Evolutionary conservation across 176 grass and related monocot genomes (phyloP), one percentile per base, ranked within the genome.

Genomic region (Metroxylon sagu): DNA sequence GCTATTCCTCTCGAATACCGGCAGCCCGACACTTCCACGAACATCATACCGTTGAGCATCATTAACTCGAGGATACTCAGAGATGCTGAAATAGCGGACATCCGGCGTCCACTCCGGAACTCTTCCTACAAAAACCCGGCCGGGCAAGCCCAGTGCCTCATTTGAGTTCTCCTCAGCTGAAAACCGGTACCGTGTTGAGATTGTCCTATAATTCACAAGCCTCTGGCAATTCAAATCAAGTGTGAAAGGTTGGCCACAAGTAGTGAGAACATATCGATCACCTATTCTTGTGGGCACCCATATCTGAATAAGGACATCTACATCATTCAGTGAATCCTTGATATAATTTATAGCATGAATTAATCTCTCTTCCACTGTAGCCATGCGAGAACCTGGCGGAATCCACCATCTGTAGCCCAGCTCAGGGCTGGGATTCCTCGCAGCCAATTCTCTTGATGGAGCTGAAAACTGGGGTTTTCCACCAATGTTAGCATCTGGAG

Each of bases 41-140:
- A 98, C 77, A 66, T 89, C 88, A 21, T 76, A 86, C 25, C 18
- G 51, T 51, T 80, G 81, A 10, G 94, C 94, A 71, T 88, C 79
- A 14, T 4, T 72, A 48, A 98, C 76, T 35, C 94, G 76, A 50
- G 71, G 94, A 80, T 93, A 98, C 69, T 98, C 94, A 53, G 74
- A 62, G 57, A 66, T 74, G 52, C 78, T 80, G 72, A 98, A 98
- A 72, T 78, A 74, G 16, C 94, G 88, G 5, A 98, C 94, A 76
- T 98, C 94, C 26, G 94, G 94, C 3, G 94, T 89, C 88, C 94
- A 98, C 70, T 98, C 94, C 3, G 94, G 94, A 29, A 93, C 72
- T 18, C 78, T 73, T 16, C 88, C 81, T 35, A 98, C 65, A 79
- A 93, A 98, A 69, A 98, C 94, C 25, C 94, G 79, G 57, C 88